Percentiles rank a stretch among this genome's conserved stretches.
phyloP scores from a whole-genome alignment of 345 rosid species.

The Salix koriyanagi region DNA sequence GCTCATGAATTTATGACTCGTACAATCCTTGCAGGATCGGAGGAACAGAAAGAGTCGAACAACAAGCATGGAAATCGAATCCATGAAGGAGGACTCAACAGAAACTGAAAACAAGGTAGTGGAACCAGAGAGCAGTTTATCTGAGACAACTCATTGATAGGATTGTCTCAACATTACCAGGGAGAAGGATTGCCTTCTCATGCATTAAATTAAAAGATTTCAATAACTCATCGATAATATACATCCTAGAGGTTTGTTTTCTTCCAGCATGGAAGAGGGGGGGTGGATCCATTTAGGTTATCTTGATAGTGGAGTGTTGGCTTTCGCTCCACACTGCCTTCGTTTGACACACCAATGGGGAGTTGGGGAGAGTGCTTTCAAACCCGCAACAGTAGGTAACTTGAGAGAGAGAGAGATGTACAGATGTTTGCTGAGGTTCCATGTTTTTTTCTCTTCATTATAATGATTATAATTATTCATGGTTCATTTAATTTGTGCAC shows the following conservation, averaged over 20 bases:
- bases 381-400: background rate
- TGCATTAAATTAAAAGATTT: slow-evolving; percentile 7
- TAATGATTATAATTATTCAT: background rate
- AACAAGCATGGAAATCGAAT: slow-evolving; percentile 68
- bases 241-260: slow-evolving; percentile 13
- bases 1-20: background rate
- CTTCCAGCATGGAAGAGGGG: background rate
- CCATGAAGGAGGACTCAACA: slow-evolving; percentile 57
- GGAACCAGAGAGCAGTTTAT: slow-evolving; percentile 28
- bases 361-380: background rate
- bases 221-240: slow-evolving; percentile 6
- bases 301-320: background rate
- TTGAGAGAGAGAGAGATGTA: background rate
- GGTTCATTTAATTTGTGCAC: background rate
- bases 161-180: slow-evolving; percentile 16
- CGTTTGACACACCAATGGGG: background rate
- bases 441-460: background rate
- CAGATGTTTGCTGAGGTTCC: slow-evolving; percentile 12
- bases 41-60: slow-evolving; percentile 70
- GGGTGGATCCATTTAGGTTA: background rate
- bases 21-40: slow-evolving; percentile 51
- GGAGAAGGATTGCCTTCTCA: slow-evolving; percentile 10
- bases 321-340: background rate
- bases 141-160: slow-evolving; percentile 36
- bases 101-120: slow-evolving; percentile 37